Base-by-base conservation (phyloP, 176 grass and related monocot species). In the Pharus latifolius region DNA sequence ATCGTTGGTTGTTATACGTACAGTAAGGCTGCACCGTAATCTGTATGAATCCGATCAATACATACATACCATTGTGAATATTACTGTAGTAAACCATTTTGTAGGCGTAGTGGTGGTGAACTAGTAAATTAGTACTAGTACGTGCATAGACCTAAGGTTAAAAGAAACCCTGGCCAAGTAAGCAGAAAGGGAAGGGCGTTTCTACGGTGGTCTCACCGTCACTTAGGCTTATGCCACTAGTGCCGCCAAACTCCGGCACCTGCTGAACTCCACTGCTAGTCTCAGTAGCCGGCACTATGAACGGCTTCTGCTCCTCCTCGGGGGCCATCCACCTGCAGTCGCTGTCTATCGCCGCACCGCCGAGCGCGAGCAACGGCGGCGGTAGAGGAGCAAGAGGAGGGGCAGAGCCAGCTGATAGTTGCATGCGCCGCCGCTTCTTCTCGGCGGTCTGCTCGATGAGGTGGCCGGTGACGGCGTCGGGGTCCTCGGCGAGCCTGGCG, bases 151-250 rank as follows among this genome's bases (percentile, higher is more conserved):
- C 51, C 19, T 63, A 49, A 14, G 37, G 34, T 69, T 57, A 87
- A 57, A 82, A 79, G 78, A 92, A 88, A 70, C 77, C 58, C 57
- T 82, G 51, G 34, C 85, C 89, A 11, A 92, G 85, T 8, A 88
- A 68, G 56, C 77, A 88, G 89, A 92, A 92, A 1, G 89, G 85
- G 59, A 88, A 88, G 24, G 84, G 70, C 12, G 46, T 67, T 15
- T 81, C 78, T 3, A 51, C 59, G 6, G 61, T 14, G 26, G 67
- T 47, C 27, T 72, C 24, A 42, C 44, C 41, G 27, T 53, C 70
- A 40, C 40, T 68, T 5, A 80, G 15, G 29, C 49, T 69, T 59
- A 59, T 69, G 57, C 63, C 29, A 6, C 38, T 24, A 5, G 37
- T 9, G 41, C 38, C 40, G 34, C 16, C 23, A 56, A 88, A 74